A percentile compares a stretch with the other conserved stretches of the same genome.
Evolutionary conservation across 495 filamentous ascomycete genomes (phyloP).

Genomic region (Talaromyces borbonicus): DNA sequence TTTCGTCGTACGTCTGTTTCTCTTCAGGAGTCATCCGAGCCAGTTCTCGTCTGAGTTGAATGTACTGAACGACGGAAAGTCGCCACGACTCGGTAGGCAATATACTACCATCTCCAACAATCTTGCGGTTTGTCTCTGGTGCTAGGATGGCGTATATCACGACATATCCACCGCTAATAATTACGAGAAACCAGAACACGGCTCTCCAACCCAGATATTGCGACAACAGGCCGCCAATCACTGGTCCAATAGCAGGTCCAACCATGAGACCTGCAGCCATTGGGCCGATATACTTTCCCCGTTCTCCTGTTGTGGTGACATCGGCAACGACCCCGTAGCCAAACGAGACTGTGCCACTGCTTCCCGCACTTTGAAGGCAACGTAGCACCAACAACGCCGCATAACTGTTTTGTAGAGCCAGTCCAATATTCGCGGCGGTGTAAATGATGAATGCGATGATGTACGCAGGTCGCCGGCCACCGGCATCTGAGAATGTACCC

Average conservation of each 20-base stretch:
- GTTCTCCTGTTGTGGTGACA: conserved; percentile 45
- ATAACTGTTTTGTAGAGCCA: conserved; percentile 51
- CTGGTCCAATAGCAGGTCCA: conserved; percentile 26
- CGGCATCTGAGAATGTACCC: conserved; percentile 50
- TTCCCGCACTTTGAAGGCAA: conserved; percentile 53
- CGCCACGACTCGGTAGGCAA: conserved; percentile 23
- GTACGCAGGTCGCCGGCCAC: conserved; percentile 50
- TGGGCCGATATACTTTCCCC: conserved; percentile 49
- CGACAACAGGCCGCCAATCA: conserved; percentile 30
- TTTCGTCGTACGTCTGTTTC: conserved; percentile 13
- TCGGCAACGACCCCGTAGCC: conserved; percentile 54
- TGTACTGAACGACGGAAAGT: conserved; percentile 30
- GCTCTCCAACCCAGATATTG: conserved; percentile 28
- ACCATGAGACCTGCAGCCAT: conserved; percentile 20
- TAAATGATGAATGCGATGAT: conserved; percentile 50
- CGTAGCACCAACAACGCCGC: conserved; percentile 50
- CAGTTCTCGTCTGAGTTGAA: conserved; percentile 14
- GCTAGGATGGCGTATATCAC: conserved; percentile 40
- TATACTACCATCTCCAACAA: conserved; percentile 57
- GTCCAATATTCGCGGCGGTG: conserved; percentile 50
- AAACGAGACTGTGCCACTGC: conserved; percentile 41
- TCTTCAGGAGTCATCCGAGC: conserved; percentile 15
- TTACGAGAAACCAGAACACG: conserved; percentile 38
- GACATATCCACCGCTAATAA: conserved; percentile 21
- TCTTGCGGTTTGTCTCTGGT: conserved; percentile 59